Percentiles rank a stretch among this genome's conserved stretches.
phyloP scores from a whole-genome alignment of 768 basidiomycete species.

The Pisolithus sp. region DNA sequence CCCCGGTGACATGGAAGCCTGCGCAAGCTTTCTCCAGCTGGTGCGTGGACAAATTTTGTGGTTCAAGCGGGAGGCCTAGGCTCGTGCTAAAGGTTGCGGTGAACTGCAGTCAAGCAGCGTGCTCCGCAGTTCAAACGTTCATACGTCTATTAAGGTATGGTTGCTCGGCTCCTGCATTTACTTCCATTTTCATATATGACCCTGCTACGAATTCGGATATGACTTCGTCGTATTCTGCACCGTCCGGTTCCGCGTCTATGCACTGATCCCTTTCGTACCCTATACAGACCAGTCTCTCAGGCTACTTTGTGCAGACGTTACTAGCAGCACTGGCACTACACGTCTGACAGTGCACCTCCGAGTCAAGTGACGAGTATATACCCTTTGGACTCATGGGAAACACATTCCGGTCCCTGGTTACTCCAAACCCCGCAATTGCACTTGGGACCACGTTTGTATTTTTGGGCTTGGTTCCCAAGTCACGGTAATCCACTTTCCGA shows the following conservation, averaged over 20 bases:
- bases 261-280: slow-evolving; percentile 31
- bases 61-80: slow-evolving; percentile 45
- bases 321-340: slow-evolving; percentile 3
- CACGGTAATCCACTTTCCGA: slow-evolving; percentile 39
- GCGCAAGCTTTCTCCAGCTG: slow-evolving; percentile 51
- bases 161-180: slow-evolving; percentile 36
- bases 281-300: slow-evolving; percentile 24
- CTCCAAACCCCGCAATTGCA: slow-evolving; percentile 40
- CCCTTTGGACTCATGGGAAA: slow-evolving; percentile 5
- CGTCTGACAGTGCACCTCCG: slow-evolving; percentile 7
- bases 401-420: slow-evolving; percentile 14
- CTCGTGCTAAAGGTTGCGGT: slow-evolving; percentile 75
- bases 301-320: background rate
- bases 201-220: slow-evolving; percentile 29
- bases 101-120: slow-evolving; percentile 20
- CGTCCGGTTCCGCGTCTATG: slow-evolving; percentile 22
- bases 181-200: slow-evolving; percentile 50
- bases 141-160: slow-evolving; percentile 29
- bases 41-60: slow-evolving; percentile 63
- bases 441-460: slow-evolving; percentile 59
- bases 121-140: slow-evolving; percentile 19
- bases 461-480: slow-evolving; percentile 44
- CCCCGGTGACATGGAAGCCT: slow-evolving; percentile 54
- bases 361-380: slow-evolving; percentile 6
- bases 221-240: slow-evolving; percentile 37